Conservation (phyloP, 164 flowering plant genomes). For the Umbilicus rupestris region DNA sequence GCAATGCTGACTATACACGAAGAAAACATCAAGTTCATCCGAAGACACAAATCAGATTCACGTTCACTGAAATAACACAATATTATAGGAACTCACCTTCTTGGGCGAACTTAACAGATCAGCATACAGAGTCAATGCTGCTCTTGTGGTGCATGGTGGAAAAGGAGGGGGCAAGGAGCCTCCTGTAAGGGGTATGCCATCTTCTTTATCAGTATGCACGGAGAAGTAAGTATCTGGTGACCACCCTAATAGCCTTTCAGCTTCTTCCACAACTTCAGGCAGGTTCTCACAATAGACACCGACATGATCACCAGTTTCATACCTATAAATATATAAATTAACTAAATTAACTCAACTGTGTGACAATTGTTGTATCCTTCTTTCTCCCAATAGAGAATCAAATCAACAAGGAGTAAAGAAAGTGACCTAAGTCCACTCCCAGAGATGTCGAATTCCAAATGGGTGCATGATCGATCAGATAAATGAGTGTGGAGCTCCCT, state of each 20-base stretch:
- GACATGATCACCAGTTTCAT: slow-evolving; percentile 98
- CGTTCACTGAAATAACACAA: neutral
- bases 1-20: neutral
- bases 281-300: slow-evolving; percentile 82
- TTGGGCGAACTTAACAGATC: slow-evolving; percentile 92
- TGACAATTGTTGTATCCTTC: slow-evolving; percentile 51
- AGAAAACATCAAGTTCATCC: neutral
- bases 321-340: slow-evolving; percentile 27
- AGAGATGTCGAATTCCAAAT: slow-evolving; percentile 86
- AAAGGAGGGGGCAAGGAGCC: slow-evolving; percentile 81
- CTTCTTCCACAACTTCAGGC: slow-evolving; percentile 69
- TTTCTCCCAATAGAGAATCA: neutral
- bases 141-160: slow-evolving; percentile 82
- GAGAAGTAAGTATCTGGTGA: slow-evolving; percentile 69
- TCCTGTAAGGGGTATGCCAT: slow-evolving; percentile 76
- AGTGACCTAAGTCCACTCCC: slow-evolving; percentile 81
- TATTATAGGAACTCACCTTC: slow-evolving; percentile 40
- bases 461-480: slow-evolving; percentile 95
- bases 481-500: slow-evolving; percentile 84
- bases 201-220: slow-evolving; percentile 73
- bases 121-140: slow-evolving; percentile 69
- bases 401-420: neutral
- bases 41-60: neutral
- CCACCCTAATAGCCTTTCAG: slow-evolving; percentile 50
- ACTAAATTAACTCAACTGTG: slow-evolving; percentile 28